These are phyloP conservation scores for Pyronema omphalodes DNA, from an alignment of 495 filamentous ascomycete species.

Conservation along the genomic window DNA sequence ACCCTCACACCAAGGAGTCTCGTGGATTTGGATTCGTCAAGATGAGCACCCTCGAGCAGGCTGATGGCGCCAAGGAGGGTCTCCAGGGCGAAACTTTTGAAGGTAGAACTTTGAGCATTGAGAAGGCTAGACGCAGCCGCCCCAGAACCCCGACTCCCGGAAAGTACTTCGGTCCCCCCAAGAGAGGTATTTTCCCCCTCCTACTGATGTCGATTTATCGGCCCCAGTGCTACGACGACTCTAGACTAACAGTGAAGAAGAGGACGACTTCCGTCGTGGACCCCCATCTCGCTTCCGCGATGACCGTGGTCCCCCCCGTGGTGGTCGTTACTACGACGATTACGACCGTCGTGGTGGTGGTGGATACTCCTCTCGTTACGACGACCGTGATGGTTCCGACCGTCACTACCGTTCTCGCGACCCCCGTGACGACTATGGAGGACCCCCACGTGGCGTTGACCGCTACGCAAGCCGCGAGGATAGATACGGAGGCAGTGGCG, in stretches of 20 bases:
- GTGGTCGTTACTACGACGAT: conserved; percentile 37
- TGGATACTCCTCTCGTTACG: conserved; percentile 39
- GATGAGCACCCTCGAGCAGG: conserved; percentile 83
- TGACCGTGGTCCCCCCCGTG: conserved; percentile 24
- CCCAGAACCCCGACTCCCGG: conserved; percentile 93
- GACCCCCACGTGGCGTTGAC: conserved; percentile 40
- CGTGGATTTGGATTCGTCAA: conserved; percentile 99
- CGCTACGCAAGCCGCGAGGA: conserved; percentile 45
- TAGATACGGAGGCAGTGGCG: conserved; percentile 40
- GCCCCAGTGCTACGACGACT: conserved; percentile 5
- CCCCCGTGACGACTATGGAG: conserved; percentile 42
- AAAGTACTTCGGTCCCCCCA: conserved; percentile 97
- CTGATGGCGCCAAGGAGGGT: conserved; percentile 90
- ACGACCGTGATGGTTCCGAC: conserved; percentile 34
- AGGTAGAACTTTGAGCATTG: conserved; percentile 90
- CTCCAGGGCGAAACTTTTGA: conserved; percentile 90
- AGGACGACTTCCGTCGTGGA: conserved; percentile 41
- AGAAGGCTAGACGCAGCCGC: conserved; percentile 89
- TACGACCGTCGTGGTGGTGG: conserved; percentile 31
- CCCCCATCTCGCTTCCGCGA: conserved; percentile 27
- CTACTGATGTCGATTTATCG: not conserved
- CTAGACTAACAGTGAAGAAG: conserved; percentile 21
- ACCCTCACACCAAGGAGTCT: conserved; percentile 93
- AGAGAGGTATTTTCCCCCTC: conserved; percentile 51
- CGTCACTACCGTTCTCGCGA: conserved; percentile 34